Evolutionary conservation across 306 rosid species (phyloP).

Genomic region (Vigna hirtella): DNA sequence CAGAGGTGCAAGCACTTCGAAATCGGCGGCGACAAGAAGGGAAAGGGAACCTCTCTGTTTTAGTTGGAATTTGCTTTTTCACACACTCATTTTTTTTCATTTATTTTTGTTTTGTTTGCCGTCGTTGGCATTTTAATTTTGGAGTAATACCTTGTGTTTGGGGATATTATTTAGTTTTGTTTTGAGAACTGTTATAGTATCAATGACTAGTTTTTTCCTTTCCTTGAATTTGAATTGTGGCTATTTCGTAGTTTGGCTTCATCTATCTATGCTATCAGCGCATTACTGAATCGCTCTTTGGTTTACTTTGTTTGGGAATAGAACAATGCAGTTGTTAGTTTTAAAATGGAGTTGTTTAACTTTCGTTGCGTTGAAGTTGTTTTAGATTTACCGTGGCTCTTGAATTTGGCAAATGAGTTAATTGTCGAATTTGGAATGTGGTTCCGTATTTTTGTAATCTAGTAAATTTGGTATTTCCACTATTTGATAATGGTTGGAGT

Average conservation of each 20-base stretch:
- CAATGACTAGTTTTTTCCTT: conserved; percentile 11
- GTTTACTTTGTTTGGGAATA: neutral
- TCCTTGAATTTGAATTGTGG: neutral
- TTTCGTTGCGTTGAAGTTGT: neutral
- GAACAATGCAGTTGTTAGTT: neutral
- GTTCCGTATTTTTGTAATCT: neutral
- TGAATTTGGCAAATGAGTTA: neutral
- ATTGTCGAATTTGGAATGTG: neutral
- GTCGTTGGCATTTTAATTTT: neutral
- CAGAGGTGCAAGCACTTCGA: conserved; percentile 66
- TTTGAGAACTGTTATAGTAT: conserved; percentile 34
- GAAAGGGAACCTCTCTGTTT: conserved; percentile 62
- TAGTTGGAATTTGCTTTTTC: conserved; percentile 37
- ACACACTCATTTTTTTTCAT: neutral
- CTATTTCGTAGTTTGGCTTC: neutral
- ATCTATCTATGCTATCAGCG: neutral
- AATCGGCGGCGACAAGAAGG: conserved; percentile 64
- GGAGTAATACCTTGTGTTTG: conserved; percentile 4
- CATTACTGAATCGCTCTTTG: neutral
- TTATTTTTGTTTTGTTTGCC: neutral
- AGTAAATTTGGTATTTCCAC: neutral
- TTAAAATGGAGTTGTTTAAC: neutral
- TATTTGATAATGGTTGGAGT: neutral
- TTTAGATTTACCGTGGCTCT: too few relatives aligned
- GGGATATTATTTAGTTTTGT: neutral